Evolutionary conservation across 495 filamentous ascomycete species (phyloP), one percentile per base, ranked within the genome.

Genomic region (Tuber melanosporum): DNA sequence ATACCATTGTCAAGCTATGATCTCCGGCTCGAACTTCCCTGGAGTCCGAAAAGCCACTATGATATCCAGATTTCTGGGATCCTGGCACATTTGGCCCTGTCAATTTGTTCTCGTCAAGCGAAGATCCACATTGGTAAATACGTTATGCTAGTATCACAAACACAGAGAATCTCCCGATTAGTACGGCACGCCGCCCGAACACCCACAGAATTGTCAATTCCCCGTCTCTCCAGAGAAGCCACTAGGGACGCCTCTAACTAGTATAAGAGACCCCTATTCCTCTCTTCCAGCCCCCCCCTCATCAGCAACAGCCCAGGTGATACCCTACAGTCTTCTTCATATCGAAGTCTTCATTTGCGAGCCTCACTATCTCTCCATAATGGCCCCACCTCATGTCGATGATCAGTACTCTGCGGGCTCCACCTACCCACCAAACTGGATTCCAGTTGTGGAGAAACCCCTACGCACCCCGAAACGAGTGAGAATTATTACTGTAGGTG

Each of bases 401-500:
- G 26, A 66, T 36, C 57, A 36, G 57, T 32, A 66, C 26, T 19
- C 0, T 36, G 26, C 57, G 14, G 26, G 26, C 26, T 36, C 57
- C 26, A 8, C 26, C 57, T 17, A 66, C 57, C 57, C 57, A 2
- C 57, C 57, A 66, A 66, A 66, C 57, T 80, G 79, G 79, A 71
- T 74, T 42, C 74, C 79, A 20, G 78, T 79, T 73, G 41, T 17
- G 32, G 77, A 79, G 36, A 15, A 80, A 45, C 70, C 71, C n/a
- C 72, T 79, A 17, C 73, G 73, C 36, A 43, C 71, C 36, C 79
- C 79, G 22, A 80, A 75, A 73, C 80, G 74, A 72, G 71, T 80
- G 71, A 76, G 78, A 49, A 69, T 81, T 20, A 70, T 81, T 42
- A 80, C 78, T 20, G 78, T 76, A 43, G 81, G 81, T 57, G 81